phyloP scores from a whole-genome alignment of 306 rosid species.

The Inga leiocalycina region DNA sequence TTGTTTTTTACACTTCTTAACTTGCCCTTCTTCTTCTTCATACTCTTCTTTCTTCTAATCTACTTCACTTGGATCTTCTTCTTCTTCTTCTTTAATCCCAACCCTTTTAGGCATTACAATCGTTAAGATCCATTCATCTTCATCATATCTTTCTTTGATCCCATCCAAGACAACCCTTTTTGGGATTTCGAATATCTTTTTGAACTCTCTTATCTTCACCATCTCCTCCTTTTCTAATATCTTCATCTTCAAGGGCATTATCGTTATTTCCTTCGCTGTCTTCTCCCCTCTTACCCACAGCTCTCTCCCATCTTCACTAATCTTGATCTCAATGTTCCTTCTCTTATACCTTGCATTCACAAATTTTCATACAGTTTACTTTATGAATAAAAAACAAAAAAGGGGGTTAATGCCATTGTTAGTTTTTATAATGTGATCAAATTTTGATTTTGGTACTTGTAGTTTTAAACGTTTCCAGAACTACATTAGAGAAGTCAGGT shows the following conservation, averaged over 20 bases:
- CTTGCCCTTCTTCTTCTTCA: neutral
- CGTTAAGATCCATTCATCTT: slow-evolving; percentile 47
- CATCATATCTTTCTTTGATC: slow-evolving; percentile 61
- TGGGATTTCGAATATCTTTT: slow-evolving; percentile 63
- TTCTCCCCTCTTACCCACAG: slow-evolving; percentile 57
- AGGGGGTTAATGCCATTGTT: too few relatives aligned
- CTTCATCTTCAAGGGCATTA: slow-evolving; percentile 61
- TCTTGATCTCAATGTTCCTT: slow-evolving; percentile 54
- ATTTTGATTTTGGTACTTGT: too few relatives aligned
- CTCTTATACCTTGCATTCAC: slow-evolving; percentile 56
- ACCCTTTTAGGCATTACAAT: slow-evolving; percentile 64
- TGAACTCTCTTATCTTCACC: slow-evolving; percentile 47
- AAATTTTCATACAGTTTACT: neutral
- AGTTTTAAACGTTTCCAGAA: too few relatives aligned
- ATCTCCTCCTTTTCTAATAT: slow-evolving; percentile 33
- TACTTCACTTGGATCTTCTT: neutral
- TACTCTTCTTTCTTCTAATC: slow-evolving; percentile 17
- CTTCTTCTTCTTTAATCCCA: slow-evolving; percentile 12
- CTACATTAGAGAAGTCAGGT: too few relatives aligned
- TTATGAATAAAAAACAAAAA: neutral
- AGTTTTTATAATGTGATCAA: too few relatives aligned
- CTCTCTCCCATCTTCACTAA: slow-evolving; percentile 61
- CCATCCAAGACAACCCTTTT: slow-evolving; percentile 52
- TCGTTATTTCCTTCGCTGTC: slow-evolving; percentile 63
- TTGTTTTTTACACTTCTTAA: slow-evolving; percentile 29